Evolutionary conservation across 129 eudicot species (phyloP).

Genomic region (Kitagawia praeruptora): DNA sequence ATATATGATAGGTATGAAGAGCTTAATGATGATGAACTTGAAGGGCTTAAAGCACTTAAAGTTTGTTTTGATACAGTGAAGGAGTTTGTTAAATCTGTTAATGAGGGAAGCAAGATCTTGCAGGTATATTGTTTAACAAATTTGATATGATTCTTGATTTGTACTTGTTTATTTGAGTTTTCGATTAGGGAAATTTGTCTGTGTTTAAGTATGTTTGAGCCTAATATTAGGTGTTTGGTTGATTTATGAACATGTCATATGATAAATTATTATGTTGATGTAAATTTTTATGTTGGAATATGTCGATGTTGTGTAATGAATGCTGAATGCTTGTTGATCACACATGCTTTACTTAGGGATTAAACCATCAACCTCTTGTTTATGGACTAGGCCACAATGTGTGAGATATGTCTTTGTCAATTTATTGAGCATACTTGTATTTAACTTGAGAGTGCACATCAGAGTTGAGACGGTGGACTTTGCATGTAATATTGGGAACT

Average conservation of each 20-base stretch:
- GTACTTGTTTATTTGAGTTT: not conserved
- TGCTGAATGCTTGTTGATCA: not conserved
- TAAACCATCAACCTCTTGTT: not conserved
- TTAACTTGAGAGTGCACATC: not conserved
- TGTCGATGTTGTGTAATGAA: not conserved
- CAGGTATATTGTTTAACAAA: slow-evolving; percentile 36
- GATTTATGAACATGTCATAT: not conserved
- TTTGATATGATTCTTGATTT: not conserved
- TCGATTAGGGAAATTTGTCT: not conserved
- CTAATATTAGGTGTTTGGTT: not conserved
- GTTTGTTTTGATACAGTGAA: slow-evolving; percentile 53
- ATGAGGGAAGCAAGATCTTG: slow-evolving; percentile 65
- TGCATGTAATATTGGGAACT: not conserved
- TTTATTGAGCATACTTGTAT: not conserved
- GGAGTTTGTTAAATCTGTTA: slow-evolving; percentile 50
- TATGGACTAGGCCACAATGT: not conserved
- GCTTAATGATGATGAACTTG: slow-evolving; percentile 35
- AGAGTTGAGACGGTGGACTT: not conserved
- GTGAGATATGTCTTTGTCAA: not conserved
- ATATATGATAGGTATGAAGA: slow-evolving; percentile 48
- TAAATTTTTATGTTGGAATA: not conserved
- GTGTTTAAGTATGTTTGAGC: not conserved
- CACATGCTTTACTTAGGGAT: not conserved
- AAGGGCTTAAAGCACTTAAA: slow-evolving; percentile 44
- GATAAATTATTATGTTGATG: not conserved